phyloP scores from a whole-genome alignment of 2,329 filamentous ascomycete species.

The Aspergillus sp. region DNA sequence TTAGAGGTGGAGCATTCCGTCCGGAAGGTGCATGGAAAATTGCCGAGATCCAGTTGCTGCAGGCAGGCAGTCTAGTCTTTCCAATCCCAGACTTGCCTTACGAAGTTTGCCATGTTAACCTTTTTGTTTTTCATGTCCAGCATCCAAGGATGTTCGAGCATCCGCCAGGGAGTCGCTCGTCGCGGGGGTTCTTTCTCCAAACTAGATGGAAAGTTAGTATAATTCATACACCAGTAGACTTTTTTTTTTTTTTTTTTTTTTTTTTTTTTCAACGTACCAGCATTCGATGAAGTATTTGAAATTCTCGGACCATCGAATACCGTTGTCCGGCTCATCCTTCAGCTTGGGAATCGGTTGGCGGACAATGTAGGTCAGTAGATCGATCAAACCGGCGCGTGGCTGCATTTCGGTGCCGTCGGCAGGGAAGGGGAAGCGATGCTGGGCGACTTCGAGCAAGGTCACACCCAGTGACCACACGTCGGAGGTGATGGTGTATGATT shows the following conservation, averaged over 20 bases:
- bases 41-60: conserved; percentile 5
- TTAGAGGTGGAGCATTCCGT: conserved; percentile 14
- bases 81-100: conserved; percentile 97
- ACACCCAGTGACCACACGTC: conserved; percentile 98
- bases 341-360: conserved; percentile 91
- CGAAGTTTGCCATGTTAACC: conserved; percentile 95
- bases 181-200: conserved; percentile 88
- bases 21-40: conserved; percentile 5
- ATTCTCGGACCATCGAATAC: conserved; percentile 91
- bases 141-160: conserved; percentile 99
- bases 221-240: too few relatives aligned
- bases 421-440: conserved; percentile 97
- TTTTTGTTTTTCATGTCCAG: conserved; percentile 92
- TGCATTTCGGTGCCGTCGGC: conserved; percentile 96
- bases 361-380: conserved; percentile 95
- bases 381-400: conserved; percentile 86
- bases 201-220: conserved; percentile 51
- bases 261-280: conserved; percentile 63
- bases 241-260: too few relatives aligned
- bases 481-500: conserved; percentile 97
- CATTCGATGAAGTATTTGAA: conserved; percentile 99
- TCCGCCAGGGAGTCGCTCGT: conserved; percentile 93
- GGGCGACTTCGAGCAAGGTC: conserved; percentile 96
- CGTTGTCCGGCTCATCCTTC: conserved; percentile 88
- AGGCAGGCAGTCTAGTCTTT: conserved; percentile 57